These are phyloP conservation scores for Globisporangium nodosum DNA, from an alignment of 352 stramenopile genomes.

Conservation along the genomic window DNA sequence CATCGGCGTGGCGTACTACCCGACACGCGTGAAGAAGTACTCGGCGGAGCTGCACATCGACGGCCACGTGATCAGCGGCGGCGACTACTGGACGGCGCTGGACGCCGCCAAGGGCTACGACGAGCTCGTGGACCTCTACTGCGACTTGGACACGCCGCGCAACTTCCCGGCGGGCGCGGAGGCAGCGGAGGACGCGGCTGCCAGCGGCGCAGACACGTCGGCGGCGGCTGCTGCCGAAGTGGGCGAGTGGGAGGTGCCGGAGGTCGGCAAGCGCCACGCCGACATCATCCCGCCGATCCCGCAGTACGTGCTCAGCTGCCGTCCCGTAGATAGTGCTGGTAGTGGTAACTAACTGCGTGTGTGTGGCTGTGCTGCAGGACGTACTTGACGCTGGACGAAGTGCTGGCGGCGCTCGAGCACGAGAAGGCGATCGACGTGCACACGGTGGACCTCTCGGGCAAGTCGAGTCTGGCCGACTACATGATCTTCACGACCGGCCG, in stretches of 20 bases:
- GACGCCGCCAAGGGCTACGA: constrained; percentile 81
- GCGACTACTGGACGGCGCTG: constrained; percentile 76
- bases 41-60: constrained; percentile 70
- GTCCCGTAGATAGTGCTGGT: not conserved
- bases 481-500: constrained; percentile 88
- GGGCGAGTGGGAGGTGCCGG: constrained; percentile 58
- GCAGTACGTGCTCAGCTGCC: constrained; percentile 16
- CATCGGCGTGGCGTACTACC: constrained; percentile 66
- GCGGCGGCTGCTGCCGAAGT: constrained; percentile 5
- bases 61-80: constrained; percentile 62
- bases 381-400: constrained; percentile 73
- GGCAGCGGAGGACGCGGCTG: constrained; percentile 23
- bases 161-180: constrained; percentile 46
- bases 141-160: constrained; percentile 62
- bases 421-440: constrained; percentile 80
- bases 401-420: constrained; percentile 50
- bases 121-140: constrained; percentile 77
- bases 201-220: constrained; percentile 10
- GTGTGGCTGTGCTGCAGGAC: constrained; percentile 16
- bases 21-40: constrained; percentile 78
- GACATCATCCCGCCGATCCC: constrained; percentile 64
- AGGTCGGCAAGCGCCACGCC: constrained; percentile 63
- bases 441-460: constrained; percentile 64
- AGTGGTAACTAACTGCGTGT: not conserved
- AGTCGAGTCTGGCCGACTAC: constrained; percentile 79